Base-by-base conservation (phyloP, 116 monocot genomes). In the Posidonia oceanica region DNA sequence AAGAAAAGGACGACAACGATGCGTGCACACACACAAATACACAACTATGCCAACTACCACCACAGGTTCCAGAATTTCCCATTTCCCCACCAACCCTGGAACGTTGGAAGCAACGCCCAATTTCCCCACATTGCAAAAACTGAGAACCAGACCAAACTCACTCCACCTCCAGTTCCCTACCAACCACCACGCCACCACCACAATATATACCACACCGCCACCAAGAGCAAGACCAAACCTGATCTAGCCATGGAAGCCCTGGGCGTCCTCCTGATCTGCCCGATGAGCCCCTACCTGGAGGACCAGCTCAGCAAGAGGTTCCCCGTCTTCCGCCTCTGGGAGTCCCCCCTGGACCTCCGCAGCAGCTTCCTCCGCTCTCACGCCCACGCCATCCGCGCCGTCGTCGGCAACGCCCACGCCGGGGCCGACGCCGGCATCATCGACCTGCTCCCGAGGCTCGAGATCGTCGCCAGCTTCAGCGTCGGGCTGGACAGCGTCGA, bases 401-500 rank as follows among this genome's bases (percentile, higher is more conserved):
- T 94, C 22, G 81, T 94, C 17, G 81, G 84, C 4, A 83, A 78
- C 81, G 11, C 87, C 39, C 3, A 3, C 14, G 36, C 72, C 36
- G 89, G 85, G 4, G 89, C 81, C 39, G 84, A 87, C 72, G 85
- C 87, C 44, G 79, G 67, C 23, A 79, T 72, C 66, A 87, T 94
- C 81, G 87, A 87, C 20, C 73, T 79, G 11, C 79, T 94, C 2
- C 94, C 89, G 18, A 10, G 8, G 44, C 85, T 94, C 39, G 87
- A 89, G 85, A 94, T 94, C 70, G 81, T 94, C 15, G 59, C 94
- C 10, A 76, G 71, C 71, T 83, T 74, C 78, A 87, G 89, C 80
- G 94, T 89, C 39, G 94, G 93, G 4, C 72, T 93, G 14, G 93
- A 93, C 70, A 81, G 79, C 69, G 75, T 93, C 52, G 89, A 93